Evolutionary conservation across 192 early-diverging fungal species (phyloP).

Genomic region (Cetraspora pellucida): DNA sequence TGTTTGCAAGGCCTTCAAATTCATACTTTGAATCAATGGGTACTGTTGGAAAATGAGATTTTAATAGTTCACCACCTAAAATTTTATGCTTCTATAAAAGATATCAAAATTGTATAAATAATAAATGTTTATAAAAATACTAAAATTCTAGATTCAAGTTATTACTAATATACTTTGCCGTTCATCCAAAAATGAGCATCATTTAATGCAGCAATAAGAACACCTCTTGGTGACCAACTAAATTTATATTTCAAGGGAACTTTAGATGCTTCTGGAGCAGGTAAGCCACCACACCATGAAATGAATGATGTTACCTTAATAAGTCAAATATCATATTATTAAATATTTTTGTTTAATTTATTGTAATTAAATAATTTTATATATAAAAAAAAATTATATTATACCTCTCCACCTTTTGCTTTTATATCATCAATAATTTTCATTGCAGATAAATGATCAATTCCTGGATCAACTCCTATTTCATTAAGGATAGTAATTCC

Average conservation of each 20-base stretch:
- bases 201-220: constrained; percentile 87
- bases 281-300: constrained; percentile 95
- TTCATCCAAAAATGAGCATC: constrained; percentile 79
- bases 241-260: constrained; percentile 97
- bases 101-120: no score
- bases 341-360: background rate
- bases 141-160: no score
- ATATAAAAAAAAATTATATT: constrained; percentile 13
- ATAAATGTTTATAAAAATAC: no score
- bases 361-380: background rate
- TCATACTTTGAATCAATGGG: constrained; percentile 84
- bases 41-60: constrained; percentile 69
- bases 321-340: no score
- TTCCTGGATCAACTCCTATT: constrained; percentile 97
- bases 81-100: constrained; percentile 8
- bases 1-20: constrained; percentile 93
- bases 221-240: constrained; percentile 91
- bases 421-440: constrained; percentile 91
- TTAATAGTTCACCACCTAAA: constrained; percentile 65
- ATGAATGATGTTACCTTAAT: constrained; percentile 71
- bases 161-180: constrained; percentile 59
- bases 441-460: constrained; percentile 97
- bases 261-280: constrained; percentile 88
- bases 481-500: constrained; percentile 93
- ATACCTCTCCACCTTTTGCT: constrained; percentile 61